Evolutionary conservation across 352 stramenopile species (phyloP).

Genomic region (Phytophthora citrophthora): DNA sequence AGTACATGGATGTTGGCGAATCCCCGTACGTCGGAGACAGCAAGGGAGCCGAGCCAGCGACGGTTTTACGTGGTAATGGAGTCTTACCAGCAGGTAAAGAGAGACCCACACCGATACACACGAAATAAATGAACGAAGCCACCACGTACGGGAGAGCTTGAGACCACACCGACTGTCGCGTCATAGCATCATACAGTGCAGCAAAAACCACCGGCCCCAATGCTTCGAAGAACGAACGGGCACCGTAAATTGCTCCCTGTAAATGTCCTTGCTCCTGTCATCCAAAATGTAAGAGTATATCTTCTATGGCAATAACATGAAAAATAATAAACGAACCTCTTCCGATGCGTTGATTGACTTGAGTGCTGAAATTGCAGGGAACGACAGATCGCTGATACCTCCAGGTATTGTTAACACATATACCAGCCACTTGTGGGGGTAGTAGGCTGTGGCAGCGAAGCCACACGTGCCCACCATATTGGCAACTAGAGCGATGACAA

Average conservation of each 20-base stretch:
- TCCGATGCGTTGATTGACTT: slow-evolving; percentile 55
- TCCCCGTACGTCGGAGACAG: slow-evolving; percentile 51
- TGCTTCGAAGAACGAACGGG: slow-evolving; percentile 69
- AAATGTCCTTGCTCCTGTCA: slow-evolving; percentile 73
- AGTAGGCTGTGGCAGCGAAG: slow-evolving; percentile 54
- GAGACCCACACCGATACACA: slow-evolving; percentile 57
- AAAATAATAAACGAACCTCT: slow-evolving; percentile 30
- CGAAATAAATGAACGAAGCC: slow-evolving; percentile 55
- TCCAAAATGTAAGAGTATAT: neutral
- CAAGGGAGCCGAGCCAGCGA: slow-evolving; percentile 30
- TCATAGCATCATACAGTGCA: slow-evolving; percentile 64
- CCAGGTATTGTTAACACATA: slow-evolving; percentile 50
- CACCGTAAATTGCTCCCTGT: slow-evolving; percentile 76
- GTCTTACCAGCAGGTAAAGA: slow-evolving; percentile 41
- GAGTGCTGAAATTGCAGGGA: slow-evolving; percentile 55
- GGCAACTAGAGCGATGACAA: slow-evolving; percentile 59
- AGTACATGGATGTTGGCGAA: slow-evolving; percentile 48
- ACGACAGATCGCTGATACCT: slow-evolving; percentile 69
- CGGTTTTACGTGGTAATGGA: slow-evolving; percentile 12
- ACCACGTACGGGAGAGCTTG: slow-evolving; percentile 67
- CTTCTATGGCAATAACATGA: too few relatives aligned
- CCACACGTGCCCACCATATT: slow-evolving; percentile 46
- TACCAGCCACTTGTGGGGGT: slow-evolving; percentile 65
- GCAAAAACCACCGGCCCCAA: slow-evolving; percentile 61
- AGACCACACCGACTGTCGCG: slow-evolving; percentile 44